Evolutionary conservation across 139 green algal genomes (phyloP).

Genomic region (Asterochloris erici): DNA sequence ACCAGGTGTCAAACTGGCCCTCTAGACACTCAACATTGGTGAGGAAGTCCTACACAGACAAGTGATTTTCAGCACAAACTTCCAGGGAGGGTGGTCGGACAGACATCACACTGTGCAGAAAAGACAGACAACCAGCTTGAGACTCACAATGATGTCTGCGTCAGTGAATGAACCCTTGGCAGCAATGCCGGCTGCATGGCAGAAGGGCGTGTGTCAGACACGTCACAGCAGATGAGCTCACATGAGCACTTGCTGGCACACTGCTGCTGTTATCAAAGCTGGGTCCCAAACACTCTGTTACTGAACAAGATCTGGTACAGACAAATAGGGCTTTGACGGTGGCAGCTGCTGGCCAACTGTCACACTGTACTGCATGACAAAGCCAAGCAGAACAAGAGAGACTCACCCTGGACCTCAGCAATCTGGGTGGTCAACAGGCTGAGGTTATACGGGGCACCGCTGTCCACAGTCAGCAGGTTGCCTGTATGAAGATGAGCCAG

Average conservation of each 20-base stretch:
- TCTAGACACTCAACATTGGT: constrained; percentile 39
- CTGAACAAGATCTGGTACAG: too few relatives aligned
- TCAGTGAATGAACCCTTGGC: constrained; percentile 25
- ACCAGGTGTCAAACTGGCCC: constrained; percentile 35
- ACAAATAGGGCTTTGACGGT: too few relatives aligned
- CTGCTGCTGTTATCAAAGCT: neutral
- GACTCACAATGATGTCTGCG: constrained; percentile 13
- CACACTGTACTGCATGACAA: too few relatives aligned
- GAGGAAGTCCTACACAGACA: constrained; percentile 11
- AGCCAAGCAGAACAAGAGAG: too few relatives aligned
- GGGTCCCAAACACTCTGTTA: neutral
- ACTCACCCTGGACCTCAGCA: constrained; percentile 13
- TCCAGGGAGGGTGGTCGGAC: too few relatives aligned
- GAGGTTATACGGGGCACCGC: constrained; percentile 23
- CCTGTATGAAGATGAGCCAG: constrained; percentile 2
- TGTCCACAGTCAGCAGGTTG: constrained; percentile 20
- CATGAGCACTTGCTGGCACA: neutral
- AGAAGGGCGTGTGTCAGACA: neutral
- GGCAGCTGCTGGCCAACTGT: too few relatives aligned
- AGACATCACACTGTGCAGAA: too few relatives aligned
- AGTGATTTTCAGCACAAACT: too few relatives aligned
- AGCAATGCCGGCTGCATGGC: constrained; percentile 18
- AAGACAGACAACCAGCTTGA: too few relatives aligned
- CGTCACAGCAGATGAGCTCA: neutral
- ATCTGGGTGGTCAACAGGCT: neutral